A percentile compares a stretch with the other conserved stretches of the same genome.
Conservation (phyloP, 768 basidiomycete species). For the Boletus insuetus region DNA sequence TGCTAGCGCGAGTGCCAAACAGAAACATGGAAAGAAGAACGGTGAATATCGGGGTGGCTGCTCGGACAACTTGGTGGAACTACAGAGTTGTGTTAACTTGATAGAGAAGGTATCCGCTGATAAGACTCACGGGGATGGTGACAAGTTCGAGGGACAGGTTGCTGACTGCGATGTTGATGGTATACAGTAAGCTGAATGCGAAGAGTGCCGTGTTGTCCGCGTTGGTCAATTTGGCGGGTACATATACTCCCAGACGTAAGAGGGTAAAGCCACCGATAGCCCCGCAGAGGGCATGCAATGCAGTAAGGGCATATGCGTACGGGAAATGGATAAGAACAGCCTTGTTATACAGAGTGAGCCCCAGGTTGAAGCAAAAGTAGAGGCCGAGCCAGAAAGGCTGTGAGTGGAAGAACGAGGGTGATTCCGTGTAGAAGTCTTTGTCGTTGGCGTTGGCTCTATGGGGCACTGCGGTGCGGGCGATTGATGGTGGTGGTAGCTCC, state of each 20-base stretch:
- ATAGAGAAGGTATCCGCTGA: neutral
- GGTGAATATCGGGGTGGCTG: conserved; percentile 90
- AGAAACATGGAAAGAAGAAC: conserved; percentile 73
- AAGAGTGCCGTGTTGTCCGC: conserved; percentile 61
- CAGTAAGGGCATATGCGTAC: conserved; percentile 94
- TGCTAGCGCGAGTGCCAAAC: conserved; percentile 58
- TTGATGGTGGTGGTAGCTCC: conserved; percentile 17
- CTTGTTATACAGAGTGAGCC: conserved; percentile 95
- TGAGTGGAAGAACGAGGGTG: conserved; percentile 26
- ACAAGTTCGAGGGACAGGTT: conserved; percentile 88
- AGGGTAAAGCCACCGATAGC: conserved; percentile 75
- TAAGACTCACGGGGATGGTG: conserved; percentile 73
- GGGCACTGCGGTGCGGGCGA: neutral
- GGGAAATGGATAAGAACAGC: conserved; percentile 88
- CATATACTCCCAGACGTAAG: conserved; percentile 54
- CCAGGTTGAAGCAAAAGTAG: conserved; percentile 90
- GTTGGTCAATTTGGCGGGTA: conserved; percentile 50
- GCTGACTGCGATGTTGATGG: conserved; percentile 92
- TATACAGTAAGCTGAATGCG: conserved; percentile 87
- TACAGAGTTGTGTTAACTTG: conserved; percentile 27
- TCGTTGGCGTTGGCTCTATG: neutral
- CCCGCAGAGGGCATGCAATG: conserved; percentile 85
- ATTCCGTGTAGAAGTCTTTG: conserved; percentile 9
- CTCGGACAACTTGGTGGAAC: conserved; percentile 98
- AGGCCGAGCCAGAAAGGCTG: conserved; percentile 63